These are phyloP conservation scores for Spizellomyces sp. DNA, from an alignment of 192 early-diverging fungal species.

Conservation along the genomic window DNA sequence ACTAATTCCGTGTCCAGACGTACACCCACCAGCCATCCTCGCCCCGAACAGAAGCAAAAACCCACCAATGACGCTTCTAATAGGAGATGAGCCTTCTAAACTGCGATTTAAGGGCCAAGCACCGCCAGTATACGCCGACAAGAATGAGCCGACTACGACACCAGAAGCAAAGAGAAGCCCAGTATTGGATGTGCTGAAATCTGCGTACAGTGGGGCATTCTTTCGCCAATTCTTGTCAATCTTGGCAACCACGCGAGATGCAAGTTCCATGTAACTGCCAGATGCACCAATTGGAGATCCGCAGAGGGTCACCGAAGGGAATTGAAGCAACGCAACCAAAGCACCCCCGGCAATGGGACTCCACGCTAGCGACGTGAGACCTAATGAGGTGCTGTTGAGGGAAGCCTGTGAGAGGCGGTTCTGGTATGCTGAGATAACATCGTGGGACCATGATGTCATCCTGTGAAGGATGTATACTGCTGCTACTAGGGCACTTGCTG, in stretches of 20 bases:
- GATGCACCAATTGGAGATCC: conserved; percentile 18
- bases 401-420: not conserved
- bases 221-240: conserved; percentile 31
- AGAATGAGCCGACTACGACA: conserved; percentile 20
- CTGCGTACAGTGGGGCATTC: conserved; percentile 22
- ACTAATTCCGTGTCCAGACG: conserved; percentile 40
- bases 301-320: conserved; percentile 9
- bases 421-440: no score
- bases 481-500: no score
- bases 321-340: conserved; percentile 20
- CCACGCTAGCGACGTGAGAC: conserved; percentile 24
- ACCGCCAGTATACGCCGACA: conserved; percentile 14
- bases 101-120: not conserved
- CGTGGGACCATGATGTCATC: no score
- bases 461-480: no score
- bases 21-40: conserved; percentile 41
- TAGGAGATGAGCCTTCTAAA: not conserved
- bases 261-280: conserved; percentile 21
- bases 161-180: conserved; percentile 15
- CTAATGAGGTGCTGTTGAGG: not conserved
- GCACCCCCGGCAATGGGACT: conserved; percentile 30
- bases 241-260: conserved; percentile 3
- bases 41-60: conserved; percentile 31
- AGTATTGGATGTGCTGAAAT: not conserved
- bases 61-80: conserved; percentile 22